Percentiles rank a stretch among this genome's conserved stretches.
Conservation (phyloP, 2,329 filamentous ascomycete genomes). For the Daldinia sp. region DNA sequence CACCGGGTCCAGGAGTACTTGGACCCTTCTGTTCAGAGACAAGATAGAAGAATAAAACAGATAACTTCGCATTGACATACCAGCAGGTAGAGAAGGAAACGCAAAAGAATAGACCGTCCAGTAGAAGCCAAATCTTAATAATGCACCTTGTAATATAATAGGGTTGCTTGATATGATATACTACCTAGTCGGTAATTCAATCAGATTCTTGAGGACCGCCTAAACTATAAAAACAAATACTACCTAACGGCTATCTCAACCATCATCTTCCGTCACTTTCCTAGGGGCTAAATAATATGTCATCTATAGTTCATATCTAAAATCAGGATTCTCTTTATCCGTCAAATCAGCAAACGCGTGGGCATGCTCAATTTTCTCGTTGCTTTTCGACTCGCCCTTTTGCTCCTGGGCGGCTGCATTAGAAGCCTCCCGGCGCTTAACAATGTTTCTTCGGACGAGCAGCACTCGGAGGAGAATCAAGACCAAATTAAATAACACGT, state of each 20-base stretch:
- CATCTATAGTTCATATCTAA: not conserved
- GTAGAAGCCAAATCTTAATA: no score
- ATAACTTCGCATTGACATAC: not conserved
- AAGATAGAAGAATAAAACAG: not conserved
- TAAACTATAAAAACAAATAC: not conserved
- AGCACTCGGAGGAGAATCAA: constrained; percentile 40
- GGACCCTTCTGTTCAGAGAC: not conserved
- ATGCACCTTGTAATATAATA: no score
- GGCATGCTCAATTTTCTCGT: not conserved
- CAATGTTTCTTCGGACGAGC: constrained; percentile 39
- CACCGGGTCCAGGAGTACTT: not conserved
- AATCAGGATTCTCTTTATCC: not conserved
- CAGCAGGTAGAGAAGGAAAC: not conserved
- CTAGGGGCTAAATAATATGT: not conserved
- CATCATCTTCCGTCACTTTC: not conserved
- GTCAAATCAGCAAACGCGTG: not conserved
- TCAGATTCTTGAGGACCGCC: no score
- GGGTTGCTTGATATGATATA: no score
- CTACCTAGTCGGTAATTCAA: not conserved
- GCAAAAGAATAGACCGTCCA: no score
- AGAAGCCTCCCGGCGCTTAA: constrained; percentile 13
- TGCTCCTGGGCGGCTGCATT: not conserved
- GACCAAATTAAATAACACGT: constrained; percentile 47
- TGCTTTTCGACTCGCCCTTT: not conserved
- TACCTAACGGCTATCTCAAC: no score